Evolutionary conservation across 495 filamentous ascomycete genomes (phyloP).

Genomic region (Penicillium goetzii): DNA sequence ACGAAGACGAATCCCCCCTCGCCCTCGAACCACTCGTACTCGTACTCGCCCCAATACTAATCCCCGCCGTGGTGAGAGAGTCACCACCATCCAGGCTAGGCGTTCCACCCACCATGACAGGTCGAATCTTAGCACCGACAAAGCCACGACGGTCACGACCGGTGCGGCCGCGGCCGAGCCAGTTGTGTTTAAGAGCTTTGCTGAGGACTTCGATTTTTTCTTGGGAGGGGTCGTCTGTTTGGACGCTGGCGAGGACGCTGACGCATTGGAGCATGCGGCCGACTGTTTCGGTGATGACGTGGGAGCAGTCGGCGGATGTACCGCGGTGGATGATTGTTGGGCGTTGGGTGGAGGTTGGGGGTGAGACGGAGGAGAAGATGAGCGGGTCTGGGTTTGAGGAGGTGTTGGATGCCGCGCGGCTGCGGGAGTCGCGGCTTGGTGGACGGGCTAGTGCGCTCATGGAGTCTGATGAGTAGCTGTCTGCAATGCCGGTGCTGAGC

Average conservation of each 20-base stretch:
- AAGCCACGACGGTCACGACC: conserved; percentile 88
- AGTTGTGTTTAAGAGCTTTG: conserved; percentile 90
- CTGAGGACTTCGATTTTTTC: conserved; percentile 80
- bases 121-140: conserved; percentile 67
- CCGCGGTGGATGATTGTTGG: conserved; percentile 47
- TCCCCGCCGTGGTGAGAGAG: conserved; percentile 34
- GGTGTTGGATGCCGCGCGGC: conserved; percentile 86
- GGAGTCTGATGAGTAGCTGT: conserved; percentile 54
- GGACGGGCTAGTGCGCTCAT: conserved; percentile 48
- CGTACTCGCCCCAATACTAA: conserved; percentile 33
- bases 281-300: conserved; percentile 86
- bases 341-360: conserved; percentile 36
- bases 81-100: conserved; percentile 30
- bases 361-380: conserved; percentile 57
- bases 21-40: conserved; percentile 29
- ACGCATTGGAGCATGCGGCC: conserved; percentile 97
- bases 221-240: conserved; percentile 72
- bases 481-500: conserved; percentile 58
- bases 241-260: conserved; percentile 80
- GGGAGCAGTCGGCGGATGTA: conserved; percentile 64
- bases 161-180: conserved; percentile 87
- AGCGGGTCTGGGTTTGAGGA: conserved; percentile 58
- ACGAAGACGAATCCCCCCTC: conserved; percentile 34
- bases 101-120: conserved; percentile 38
- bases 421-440: conserved; percentile 54